Conservation (phyloP, 2,329 filamentous ascomycete species). For the Colletotrichum tanaceti region DNA sequence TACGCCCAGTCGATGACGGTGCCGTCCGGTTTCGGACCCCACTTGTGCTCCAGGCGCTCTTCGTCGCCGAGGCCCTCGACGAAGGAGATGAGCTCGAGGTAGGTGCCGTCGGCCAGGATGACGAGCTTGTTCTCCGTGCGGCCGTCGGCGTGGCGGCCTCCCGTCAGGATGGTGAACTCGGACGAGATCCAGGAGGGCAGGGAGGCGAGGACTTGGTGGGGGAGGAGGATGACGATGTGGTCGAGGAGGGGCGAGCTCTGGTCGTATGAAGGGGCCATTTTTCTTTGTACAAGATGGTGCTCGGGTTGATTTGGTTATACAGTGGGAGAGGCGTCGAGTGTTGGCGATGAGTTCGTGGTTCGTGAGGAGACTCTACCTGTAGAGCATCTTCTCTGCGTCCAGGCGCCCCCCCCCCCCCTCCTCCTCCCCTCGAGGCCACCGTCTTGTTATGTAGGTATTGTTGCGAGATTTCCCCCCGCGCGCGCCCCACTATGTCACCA, state of each 20-base stretch:
- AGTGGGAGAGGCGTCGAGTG: too few species aligned
- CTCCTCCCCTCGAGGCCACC: too few species aligned
- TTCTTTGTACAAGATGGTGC: background rate
- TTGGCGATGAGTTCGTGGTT: background rate
- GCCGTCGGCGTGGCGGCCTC: slow-evolving; percentile 71
- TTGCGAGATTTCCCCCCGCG: slow-evolving; percentile 22
- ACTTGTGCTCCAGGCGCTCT: slow-evolving; percentile 64
- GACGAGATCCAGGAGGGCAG: slow-evolving; percentile 63
- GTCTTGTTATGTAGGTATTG: slow-evolving; percentile 18
- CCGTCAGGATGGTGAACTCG: slow-evolving; percentile 68
- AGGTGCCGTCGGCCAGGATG: slow-evolving; percentile 71
- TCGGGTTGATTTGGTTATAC: too few species aligned
- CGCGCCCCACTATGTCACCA: slow-evolving; percentile 40
- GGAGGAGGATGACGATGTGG: slow-evolving; percentile 73
- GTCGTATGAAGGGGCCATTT: slow-evolving; percentile 15
- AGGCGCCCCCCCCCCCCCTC: too few species aligned
- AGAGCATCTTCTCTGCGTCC: too few species aligned
- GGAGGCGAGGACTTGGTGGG: slow-evolving; percentile 58
- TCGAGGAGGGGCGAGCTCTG: slow-evolving; percentile 59
- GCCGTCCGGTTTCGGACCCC: slow-evolving; percentile 64
- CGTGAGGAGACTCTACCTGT: too few species aligned
- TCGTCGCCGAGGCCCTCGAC: slow-evolving; percentile 49
- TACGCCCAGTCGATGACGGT: slow-evolving; percentile 71
- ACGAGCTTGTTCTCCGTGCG: slow-evolving; percentile 72
- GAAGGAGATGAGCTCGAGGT: slow-evolving; percentile 75